These are phyloP conservation scores for Bifiguratus adelaidae DNA, from an alignment of 192 early-diverging fungal species.

Conservation along the genomic window DNA sequence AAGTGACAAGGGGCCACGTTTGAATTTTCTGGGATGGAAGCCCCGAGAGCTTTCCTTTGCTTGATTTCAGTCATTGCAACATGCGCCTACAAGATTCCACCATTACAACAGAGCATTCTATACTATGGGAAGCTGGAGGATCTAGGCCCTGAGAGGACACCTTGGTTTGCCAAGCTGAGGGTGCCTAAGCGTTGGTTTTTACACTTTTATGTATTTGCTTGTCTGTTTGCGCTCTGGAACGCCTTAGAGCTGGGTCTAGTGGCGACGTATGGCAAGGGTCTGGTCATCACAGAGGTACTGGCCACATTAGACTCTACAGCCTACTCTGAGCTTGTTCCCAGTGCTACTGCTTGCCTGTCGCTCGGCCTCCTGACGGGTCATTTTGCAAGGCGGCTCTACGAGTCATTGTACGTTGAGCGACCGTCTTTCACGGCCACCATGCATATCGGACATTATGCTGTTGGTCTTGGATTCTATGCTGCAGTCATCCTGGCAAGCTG, in stretches of 20 bases:
- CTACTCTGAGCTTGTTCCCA: not conserved
- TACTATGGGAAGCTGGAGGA: conserved; percentile 22
- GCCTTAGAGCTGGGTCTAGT: conserved; percentile 5
- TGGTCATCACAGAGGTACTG: conserved; percentile 3
- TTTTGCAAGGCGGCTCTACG: conserved; percentile 27
- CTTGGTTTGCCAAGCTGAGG: conserved; percentile 1
- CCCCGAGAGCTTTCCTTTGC: no score
- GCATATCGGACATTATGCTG: conserved; percentile 48
- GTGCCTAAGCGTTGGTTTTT: conserved; percentile 41
- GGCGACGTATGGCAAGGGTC: not conserved
- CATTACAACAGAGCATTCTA: conserved; percentile 11
- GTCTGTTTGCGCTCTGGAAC: conserved; percentile 15
- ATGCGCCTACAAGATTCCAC: no score
- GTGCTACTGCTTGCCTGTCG: conserved; percentile 7
- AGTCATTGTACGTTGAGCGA: conserved; percentile 31
- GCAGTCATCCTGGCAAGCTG: conserved; percentile 36
- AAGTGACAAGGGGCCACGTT: no score
- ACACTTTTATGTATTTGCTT: conserved; percentile 38
- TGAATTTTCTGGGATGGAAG: no score
- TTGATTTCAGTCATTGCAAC: no score
- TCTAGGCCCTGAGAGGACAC: conserved; percentile 1
- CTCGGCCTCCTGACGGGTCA: conserved; percentile 26
- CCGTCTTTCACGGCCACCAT: conserved; percentile 31
- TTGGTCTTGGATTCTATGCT: conserved; percentile 56
- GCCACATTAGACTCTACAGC: conserved; percentile 4